Conservation (phyloP, 805 yeast species). For the Candida golubevii region DNA sequence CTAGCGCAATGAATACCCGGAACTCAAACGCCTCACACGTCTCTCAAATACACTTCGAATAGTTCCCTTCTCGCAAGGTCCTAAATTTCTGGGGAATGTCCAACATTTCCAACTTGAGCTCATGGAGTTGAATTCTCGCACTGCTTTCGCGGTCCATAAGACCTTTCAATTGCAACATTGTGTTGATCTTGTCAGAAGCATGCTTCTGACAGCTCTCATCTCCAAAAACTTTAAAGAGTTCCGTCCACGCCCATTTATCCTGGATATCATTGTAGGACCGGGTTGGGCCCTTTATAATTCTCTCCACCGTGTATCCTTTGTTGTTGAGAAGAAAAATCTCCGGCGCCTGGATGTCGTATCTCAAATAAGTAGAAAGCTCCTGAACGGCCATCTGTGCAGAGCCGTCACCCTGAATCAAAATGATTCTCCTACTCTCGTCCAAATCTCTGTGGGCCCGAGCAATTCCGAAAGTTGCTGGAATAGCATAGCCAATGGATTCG, state of each 20-base stretch:
- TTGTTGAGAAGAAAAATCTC: conserved; percentile 74
- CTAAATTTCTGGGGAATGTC: conserved; percentile 23
- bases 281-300: conserved; percentile 74
- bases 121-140: conserved; percentile 22
- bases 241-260: conserved; percentile 77
- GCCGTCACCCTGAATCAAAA: conserved; percentile 85
- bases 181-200: conserved; percentile 15
- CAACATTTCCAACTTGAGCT: conserved; percentile 22
- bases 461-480: conserved; percentile 83
- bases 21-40: too few relatives aligned
- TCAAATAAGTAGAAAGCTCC: conserved; percentile 64
- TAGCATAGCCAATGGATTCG: conserved; percentile 82
- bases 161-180: conserved; percentile 13
- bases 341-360: conserved; percentile 53
- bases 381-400: conserved; percentile 92
- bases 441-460: conserved; percentile 65
- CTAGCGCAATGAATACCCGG: too few relatives aligned
- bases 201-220: conserved; percentile 26
- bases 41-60: too few relatives aligned
- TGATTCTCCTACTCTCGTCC: conserved; percentile 47
- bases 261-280: conserved; percentile 78
- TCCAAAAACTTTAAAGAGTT: conserved; percentile 65
- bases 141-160: conserved; percentile 11
- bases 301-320: conserved; percentile 85
- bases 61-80: not conserved